These are phyloP conservation scores for Phytophthora niederhauseri DNA, from an alignment of 352 stramenopile species.

Conservation along the genomic window DNA sequence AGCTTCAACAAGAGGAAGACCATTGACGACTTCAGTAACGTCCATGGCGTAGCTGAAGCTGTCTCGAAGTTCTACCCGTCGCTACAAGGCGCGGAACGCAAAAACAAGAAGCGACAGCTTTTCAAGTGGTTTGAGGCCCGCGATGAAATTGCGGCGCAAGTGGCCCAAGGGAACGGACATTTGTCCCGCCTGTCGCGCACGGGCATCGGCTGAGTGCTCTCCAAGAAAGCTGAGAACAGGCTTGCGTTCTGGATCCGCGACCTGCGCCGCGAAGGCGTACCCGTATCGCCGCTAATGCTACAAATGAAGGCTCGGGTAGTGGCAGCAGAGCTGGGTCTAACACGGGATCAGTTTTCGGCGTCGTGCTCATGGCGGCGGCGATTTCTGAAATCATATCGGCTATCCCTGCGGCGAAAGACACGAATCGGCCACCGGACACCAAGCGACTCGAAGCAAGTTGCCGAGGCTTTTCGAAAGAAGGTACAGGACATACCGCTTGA, in stretches of 20 bases:
- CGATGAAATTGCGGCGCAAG: neutral
- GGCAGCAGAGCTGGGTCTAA: neutral
- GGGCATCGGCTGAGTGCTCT: neutral
- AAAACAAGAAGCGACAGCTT: neutral
- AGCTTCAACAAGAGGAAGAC: neutral
- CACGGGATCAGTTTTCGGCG: neutral
- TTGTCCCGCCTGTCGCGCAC: neutral
- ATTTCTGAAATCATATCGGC: neutral
- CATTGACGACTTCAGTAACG: neutral
- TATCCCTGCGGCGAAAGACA: neutral
- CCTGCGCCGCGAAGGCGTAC: slow-evolving; percentile 1
- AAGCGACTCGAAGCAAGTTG: neutral
- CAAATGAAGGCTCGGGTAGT: neutral
- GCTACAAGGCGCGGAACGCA: neutral
- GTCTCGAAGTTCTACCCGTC: neutral
- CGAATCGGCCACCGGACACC: neutral
- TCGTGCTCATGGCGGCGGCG: neutral
- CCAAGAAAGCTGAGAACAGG: neutral
- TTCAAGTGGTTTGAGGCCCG: neutral
- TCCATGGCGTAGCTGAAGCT: neutral
- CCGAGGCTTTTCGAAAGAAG: neutral
- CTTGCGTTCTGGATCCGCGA: neutral
- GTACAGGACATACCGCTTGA: neutral
- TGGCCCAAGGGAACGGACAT: neutral
- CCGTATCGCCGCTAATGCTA: slow-evolving; percentile 5